Evolutionary conservation across 192 early-diverging fungal genomes (phyloP).

Genomic region (Dissophora globulifera): DNA sequence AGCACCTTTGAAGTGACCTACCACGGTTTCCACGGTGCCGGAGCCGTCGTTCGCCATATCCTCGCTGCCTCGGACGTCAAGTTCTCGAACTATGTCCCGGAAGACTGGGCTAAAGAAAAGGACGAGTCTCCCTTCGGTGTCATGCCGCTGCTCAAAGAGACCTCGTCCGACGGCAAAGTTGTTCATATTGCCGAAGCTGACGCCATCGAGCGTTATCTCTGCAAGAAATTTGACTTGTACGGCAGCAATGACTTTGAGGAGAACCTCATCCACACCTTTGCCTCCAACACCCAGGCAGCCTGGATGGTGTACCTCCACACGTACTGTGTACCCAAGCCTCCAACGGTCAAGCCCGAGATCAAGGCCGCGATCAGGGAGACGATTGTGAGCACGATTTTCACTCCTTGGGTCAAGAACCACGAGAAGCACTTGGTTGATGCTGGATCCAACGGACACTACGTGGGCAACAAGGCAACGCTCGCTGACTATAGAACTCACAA

Average conservation of each 20-base stretch:
- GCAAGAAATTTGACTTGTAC: conserved; percentile 49
- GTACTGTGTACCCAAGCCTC: conserved; percentile 16
- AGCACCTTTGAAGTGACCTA: conserved; percentile 34
- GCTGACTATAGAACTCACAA: conserved; percentile 40
- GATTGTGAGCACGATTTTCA: neutral
- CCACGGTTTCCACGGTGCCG: conserved; percentile 24
- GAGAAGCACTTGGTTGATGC: conserved; percentile 32
- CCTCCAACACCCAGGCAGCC: conserved; percentile 28
- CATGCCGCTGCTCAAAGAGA: conserved; percentile 62
- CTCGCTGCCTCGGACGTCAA: conserved; percentile 53
- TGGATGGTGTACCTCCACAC: neutral
- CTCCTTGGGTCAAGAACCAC: conserved; percentile 22
- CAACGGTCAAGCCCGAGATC: no score
- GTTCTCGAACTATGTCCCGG: conserved; percentile 17
- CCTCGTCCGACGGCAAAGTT: conserved; percentile 17
- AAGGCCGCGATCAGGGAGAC: conserved; percentile 14
- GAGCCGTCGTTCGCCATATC: conserved; percentile 14
- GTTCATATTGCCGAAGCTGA: conserved; percentile 54
- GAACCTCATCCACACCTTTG: conserved; percentile 41
- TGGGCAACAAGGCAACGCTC: conserved; percentile 55
- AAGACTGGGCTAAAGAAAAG: conserved; percentile 56
- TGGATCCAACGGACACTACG: conserved; percentile 57
- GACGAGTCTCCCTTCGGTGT: conserved; percentile 58
- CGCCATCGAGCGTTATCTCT: conserved; percentile 62
- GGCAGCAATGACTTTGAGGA: conserved; percentile 28